Evolutionary conservation across 2,329 filamentous ascomycete genomes (phyloP), one percentile per base, ranked within the genome.

Genomic region (Calonectria henricotiae): DNA sequence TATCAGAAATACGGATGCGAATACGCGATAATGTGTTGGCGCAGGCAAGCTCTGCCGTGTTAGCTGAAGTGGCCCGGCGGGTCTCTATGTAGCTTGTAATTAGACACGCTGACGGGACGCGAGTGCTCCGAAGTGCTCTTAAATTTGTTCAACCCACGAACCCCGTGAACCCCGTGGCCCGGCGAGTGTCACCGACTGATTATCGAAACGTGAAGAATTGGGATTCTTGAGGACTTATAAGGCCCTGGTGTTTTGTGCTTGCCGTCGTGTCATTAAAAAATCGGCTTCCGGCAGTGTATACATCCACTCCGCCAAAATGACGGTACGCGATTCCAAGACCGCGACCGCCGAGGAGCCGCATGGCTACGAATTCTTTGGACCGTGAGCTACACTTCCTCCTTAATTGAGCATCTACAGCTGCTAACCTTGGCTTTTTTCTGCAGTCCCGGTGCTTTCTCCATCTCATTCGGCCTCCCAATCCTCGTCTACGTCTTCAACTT

Each of bases 401-500:
- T 46, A 30, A 17, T 23, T 43, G 4, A 27, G 3, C 4, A n/a
- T 49, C 30, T 44, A 20, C 7, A 55, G 2, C 25, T 66, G 17
- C 70, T 74, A 64, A 78, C 55, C 61, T 11, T 17, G n/a, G 20
- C 27, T 30, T 11, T 1, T 49, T 6, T 44, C 23, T 6, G 47
- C 60, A 97, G 95, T 65, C 86, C 92, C 47, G 95, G 95, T 67
- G 94, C 93, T 41, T 89, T 92, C 71, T 88, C 85, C 71, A 94
- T 98, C 78, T 93, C 93, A 8, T 92, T 97, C 77, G 91, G 92
- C 67, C 90, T 98, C 0, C 96, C 96, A 0, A 71, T 95, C 47
- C 87, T 95, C 73, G 89, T 94, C 76, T 97, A 96, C 83, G 80
- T 91, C 76, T 92, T 96, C 79, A 88, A 91, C 55, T 97, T 98